A percentile compares a stretch with the other conserved stretches of the same genome.
Evolutionary conservation across 2,329 filamentous ascomycete genomes (phyloP).

Genomic region (Penicillium olsonii): DNA sequence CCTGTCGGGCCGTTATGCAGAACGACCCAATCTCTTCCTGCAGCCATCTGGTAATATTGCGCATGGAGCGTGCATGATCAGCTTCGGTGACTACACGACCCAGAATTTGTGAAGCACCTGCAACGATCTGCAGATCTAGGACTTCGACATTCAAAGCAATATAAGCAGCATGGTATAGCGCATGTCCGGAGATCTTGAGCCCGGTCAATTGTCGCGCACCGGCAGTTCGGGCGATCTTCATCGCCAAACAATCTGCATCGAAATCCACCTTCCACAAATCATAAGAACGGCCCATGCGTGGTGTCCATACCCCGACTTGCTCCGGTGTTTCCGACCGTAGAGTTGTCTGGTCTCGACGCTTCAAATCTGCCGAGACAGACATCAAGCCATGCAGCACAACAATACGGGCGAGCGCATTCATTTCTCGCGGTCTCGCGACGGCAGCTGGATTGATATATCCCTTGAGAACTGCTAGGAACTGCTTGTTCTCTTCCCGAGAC

Average conservation of each 20-base stretch:
- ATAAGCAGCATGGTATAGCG: conserved; percentile 61
- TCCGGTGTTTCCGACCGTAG: conserved; percentile 49
- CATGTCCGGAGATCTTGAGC: conserved; percentile 53
- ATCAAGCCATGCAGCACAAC: conserved; percentile 63
- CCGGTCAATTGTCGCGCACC: conserved; percentile 46
- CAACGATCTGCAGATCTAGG: conserved; percentile 63
- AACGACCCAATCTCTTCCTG: conserved; percentile 15
- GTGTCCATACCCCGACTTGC: conserved; percentile 51
- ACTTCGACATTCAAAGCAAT: conserved; percentile 60
- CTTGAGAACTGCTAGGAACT: conserved; percentile 57
- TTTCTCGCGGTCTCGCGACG: conserved; percentile 35
- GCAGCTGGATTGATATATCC: conserved; percentile 54
- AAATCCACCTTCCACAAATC: conserved; percentile 62
- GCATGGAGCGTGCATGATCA: conserved; percentile 53
- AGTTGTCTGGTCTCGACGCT: conserved; percentile 62
- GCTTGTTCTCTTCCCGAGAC: conserved; percentile 36
- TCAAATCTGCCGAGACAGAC: conserved; percentile 64
- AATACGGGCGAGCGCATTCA: conserved; percentile 57
- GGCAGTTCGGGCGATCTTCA: conserved; percentile 34
- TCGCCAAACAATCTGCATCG: conserved; percentile 51
- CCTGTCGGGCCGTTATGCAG: conserved; percentile 47
- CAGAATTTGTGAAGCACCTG: conserved; percentile 60
- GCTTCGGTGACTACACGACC: conserved; percentile 54
- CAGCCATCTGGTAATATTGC: conserved; percentile 21
- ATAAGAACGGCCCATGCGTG: conserved; percentile 56